Percentiles rank a stretch among this genome's conserved stretches.
These are phyloP conservation scores for Phytophthora pisi DNA, from an alignment of 352 stramenopile genomes.

Conservation along the genomic window DNA sequence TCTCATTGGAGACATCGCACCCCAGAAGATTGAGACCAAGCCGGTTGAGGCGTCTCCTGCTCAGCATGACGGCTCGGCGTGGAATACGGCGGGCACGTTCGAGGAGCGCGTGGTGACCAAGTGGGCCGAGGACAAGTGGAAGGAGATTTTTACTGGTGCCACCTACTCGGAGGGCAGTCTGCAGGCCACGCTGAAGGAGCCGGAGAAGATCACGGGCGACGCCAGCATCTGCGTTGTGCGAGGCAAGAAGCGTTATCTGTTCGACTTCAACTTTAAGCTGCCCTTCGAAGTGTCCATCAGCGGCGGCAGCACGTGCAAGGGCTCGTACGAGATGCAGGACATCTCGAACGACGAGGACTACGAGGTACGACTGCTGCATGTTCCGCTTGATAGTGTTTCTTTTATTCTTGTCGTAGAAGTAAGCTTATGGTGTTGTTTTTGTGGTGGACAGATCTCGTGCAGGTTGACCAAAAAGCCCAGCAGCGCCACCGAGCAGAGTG, in stretches of 20 bases:
- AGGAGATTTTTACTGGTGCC: slow-evolving; percentile 50
- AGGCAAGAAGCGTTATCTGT: slow-evolving; percentile 89
- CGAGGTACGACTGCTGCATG: slow-evolving; percentile 51
- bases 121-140: slow-evolving; percentile 81
- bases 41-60: slow-evolving; percentile 31
- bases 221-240: slow-evolving; percentile 89
- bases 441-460: slow-evolving; percentile 56
- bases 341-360: slow-evolving; percentile 90
- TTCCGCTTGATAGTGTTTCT: background rate
- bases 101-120: slow-evolving; percentile 89
- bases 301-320: slow-evolving; percentile 58
- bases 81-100: slow-evolving; percentile 93
- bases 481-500: slow-evolving; percentile 45
- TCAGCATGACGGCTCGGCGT: slow-evolving; percentile 84
- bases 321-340: slow-evolving; percentile 74
- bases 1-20: slow-evolving; percentile 96
- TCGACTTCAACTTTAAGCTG: slow-evolving; percentile 86
- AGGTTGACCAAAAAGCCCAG: slow-evolving; percentile 58
- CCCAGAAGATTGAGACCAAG: slow-evolving; percentile 72
- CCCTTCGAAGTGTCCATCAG: slow-evolving; percentile 69
- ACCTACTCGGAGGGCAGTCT: slow-evolving; percentile 52
- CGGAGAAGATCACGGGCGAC: slow-evolving; percentile 79
- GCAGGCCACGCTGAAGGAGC: slow-evolving; percentile 54
- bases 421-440: background rate
- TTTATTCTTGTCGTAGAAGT: background rate